These are phyloP conservation scores for Phialocephala subalpina DNA, from an alignment of 2,329 filamentous ascomycete species.

Conservation along the genomic window DNA sequence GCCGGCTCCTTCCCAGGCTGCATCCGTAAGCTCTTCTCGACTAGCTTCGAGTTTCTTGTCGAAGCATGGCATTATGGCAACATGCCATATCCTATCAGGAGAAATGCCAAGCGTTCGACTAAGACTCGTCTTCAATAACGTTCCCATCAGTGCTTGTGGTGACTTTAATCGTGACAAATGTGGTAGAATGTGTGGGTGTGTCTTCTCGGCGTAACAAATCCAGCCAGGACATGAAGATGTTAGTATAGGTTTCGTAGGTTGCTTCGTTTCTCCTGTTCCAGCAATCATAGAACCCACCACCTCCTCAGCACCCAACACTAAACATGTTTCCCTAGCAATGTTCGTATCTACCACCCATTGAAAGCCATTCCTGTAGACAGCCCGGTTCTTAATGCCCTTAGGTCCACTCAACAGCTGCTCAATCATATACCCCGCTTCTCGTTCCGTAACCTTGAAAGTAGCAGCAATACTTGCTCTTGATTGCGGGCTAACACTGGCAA, in stretches of 20 bases:
- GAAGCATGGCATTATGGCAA: constrained; percentile 98
- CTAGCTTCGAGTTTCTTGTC: constrained; percentile 99
- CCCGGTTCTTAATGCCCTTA: constrained; percentile 73
- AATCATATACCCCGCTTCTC: constrained; percentile 82
- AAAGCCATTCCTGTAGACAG: constrained; percentile 79
- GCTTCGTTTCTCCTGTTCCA: constrained; percentile 25
- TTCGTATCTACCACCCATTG: constrained; percentile 93
- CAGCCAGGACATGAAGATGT: constrained; percentile 95
- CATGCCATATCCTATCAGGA: constrained; percentile 87
- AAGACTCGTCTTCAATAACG: constrained; percentile 85
- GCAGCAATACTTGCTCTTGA: constrained; percentile 88
- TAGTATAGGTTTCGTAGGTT: constrained; percentile 67
- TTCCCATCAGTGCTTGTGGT: constrained; percentile 90
- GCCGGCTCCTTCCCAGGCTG: constrained; percentile 69
- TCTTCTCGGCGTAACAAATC: constrained; percentile 99
- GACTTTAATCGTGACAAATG: constrained; percentile 93
- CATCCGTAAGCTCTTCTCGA: constrained; percentile 87
- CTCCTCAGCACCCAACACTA: constrained; percentile 82
- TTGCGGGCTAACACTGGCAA: constrained; percentile 94
- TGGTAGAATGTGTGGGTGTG: constrained; percentile 90
- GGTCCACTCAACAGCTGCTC: constrained; percentile 78
- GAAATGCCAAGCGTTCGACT: constrained; percentile 75
- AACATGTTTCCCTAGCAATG: constrained; percentile 78
- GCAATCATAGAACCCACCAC: constrained; percentile 55
- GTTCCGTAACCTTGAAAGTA: constrained; percentile 77